phyloP scores from a whole-genome alignment of 768 basidiomycete species.

The Kwoniella dejecticola region DNA sequence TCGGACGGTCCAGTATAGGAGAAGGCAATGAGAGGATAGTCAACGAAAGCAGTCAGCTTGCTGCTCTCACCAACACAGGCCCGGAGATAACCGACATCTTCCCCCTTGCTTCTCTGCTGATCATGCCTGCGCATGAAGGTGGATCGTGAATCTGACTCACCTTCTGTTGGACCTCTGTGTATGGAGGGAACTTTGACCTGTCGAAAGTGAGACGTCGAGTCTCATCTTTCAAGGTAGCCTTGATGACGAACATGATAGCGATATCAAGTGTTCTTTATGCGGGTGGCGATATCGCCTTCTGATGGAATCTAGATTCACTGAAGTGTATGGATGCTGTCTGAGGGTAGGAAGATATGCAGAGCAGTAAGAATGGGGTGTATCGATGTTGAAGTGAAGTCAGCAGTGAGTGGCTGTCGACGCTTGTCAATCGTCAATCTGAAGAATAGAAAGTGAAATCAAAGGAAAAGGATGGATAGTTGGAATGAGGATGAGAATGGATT shows the following conservation, averaged over 20 bases:
- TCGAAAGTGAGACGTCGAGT: conserved; percentile 49
- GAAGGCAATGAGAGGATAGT: background rate
- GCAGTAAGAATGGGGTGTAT: background rate
- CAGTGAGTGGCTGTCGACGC: background rate
- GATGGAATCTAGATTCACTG: background rate
- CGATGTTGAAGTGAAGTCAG: background rate
- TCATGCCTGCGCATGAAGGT: background rate
- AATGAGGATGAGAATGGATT: background rate
- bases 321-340: background rate
- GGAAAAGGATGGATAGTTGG: background rate
- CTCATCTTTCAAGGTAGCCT: conserved; percentile 53
- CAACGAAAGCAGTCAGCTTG: background rate
- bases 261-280: background rate
- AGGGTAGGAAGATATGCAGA: background rate
- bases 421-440: background rate
- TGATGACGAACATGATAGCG: conserved; percentile 46
- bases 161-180: conserved; percentile 45
- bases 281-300: conserved; percentile 21
- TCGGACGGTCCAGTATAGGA: background rate
- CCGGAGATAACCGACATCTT: conserved; percentile 3
- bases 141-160: conserved; percentile 27
- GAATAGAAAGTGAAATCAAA: background rate
- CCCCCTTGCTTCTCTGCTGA: background rate
- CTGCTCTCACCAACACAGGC: background rate
- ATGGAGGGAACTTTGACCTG: conserved; percentile 40